These are phyloP conservation scores for Pueraria montana DNA, from an alignment of 306 rosid genomes.

Conservation along the genomic window DNA sequence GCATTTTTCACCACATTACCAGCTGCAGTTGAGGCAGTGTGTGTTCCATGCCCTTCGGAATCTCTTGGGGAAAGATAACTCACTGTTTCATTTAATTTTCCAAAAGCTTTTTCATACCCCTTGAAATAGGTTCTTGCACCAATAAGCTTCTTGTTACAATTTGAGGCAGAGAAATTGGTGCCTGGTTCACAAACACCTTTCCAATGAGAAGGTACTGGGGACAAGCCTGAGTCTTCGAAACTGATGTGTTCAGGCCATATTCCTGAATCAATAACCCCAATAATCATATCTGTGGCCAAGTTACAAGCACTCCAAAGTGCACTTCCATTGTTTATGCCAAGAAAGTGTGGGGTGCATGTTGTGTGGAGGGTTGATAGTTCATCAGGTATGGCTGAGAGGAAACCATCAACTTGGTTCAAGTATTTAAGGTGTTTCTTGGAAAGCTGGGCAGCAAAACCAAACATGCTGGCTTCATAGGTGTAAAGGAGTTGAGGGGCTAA, in stretches of 20 bases:
- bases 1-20: constrained; percentile 63
- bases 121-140: constrained; percentile 68
- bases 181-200: constrained; percentile 76
- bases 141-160: constrained; percentile 82
- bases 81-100: constrained; percentile 60
- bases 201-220: constrained; percentile 67
- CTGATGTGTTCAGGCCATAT: constrained; percentile 87
- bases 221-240: constrained; percentile 62
- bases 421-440: constrained; percentile 59
- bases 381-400: constrained; percentile 70
- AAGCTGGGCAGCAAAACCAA: constrained; percentile 73
- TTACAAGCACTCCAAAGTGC: constrained; percentile 68
- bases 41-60: constrained; percentile 78
- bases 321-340: constrained; percentile 57
- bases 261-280: constrained; percentile 76
- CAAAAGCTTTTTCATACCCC: constrained; percentile 67
- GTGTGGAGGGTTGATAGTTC: constrained; percentile 71
- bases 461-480: constrained; percentile 63
- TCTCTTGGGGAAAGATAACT: constrained; percentile 71
- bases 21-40: constrained; percentile 82
- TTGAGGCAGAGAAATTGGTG: constrained; percentile 60
- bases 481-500: constrained; percentile 62
- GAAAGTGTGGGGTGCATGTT: constrained; percentile 68
- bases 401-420: constrained; percentile 60
- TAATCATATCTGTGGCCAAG: constrained; percentile 69